Percentiles rank a stretch among this genome's conserved stretches.
Conservation (phyloP, 2,329 filamentous ascomycete species). For the Pestalotiopsis sp. region DNA sequence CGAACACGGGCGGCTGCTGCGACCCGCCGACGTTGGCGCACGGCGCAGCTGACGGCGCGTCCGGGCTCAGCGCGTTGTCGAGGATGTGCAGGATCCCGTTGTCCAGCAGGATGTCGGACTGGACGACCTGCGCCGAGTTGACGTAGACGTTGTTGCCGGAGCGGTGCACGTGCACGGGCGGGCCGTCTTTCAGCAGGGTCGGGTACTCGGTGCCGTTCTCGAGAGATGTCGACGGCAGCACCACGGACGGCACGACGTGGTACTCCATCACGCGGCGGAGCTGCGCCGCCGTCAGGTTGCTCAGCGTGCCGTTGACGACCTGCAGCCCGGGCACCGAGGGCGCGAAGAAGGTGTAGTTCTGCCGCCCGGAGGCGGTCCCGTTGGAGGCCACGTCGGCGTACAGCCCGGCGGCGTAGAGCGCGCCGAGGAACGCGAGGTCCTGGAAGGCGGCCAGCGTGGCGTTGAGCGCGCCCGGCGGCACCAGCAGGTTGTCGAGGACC, state of each 20-base stretch:
- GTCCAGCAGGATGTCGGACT: conserved; percentile 54
- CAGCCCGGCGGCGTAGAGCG: conserved; percentile 38
- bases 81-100: conserved; percentile 63
- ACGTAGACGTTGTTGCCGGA: conserved; percentile 49
- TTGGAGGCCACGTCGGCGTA: conserved; percentile 41
- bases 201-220: conserved; percentile 21
- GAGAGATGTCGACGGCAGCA: conserved; percentile 52
- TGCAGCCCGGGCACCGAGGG: conserved; percentile 56
- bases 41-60: conserved; percentile 35
- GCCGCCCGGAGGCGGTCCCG: neutral
- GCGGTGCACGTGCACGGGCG: conserved; percentile 41
- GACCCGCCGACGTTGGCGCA: conserved; percentile 33
- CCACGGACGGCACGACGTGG: conserved; percentile 56
- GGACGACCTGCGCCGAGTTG: conserved; percentile 56
- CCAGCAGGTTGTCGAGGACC: conserved; percentile 52
- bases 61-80: conserved; percentile 53
- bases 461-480: conserved; percentile 45
- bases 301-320: conserved; percentile 45
- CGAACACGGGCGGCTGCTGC: conserved; percentile 39
- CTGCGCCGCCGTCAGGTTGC: conserved; percentile 39
- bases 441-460: conserved; percentile 37
- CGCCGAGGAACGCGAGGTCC: conserved; percentile 43
- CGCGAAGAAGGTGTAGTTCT: conserved; percentile 57
- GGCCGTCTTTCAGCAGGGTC: conserved; percentile 45
- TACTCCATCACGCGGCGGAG: conserved; percentile 53